Conservation (phyloP, 495 filamentous ascomycete genomes). For the Penicillium cinerascens region DNA sequence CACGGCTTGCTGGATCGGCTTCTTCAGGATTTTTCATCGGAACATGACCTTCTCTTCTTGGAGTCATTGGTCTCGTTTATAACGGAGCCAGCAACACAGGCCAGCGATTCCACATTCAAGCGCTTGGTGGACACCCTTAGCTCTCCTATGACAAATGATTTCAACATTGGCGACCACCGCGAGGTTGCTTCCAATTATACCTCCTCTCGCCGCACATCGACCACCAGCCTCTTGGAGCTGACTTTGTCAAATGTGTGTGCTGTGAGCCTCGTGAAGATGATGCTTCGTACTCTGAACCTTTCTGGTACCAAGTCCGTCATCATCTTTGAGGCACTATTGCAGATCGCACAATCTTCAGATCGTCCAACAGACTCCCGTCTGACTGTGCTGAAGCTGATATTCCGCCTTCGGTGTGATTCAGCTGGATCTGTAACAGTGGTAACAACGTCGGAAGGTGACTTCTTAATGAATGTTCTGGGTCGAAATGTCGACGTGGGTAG, state of each 20-base stretch:
- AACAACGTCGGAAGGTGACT: conserved; percentile 61
- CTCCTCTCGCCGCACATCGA: conserved; percentile 30
- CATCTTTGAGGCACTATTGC: conserved; percentile 37
- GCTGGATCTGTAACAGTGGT: conserved; percentile 67
- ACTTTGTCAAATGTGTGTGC: conserved; percentile 44
- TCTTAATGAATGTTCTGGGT: conserved; percentile 65
- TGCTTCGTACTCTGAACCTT: conserved; percentile 40
- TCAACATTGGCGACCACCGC: conserved; percentile 20
- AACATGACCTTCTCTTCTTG: conserved; percentile 47
- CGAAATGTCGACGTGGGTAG: conserved; percentile 53
- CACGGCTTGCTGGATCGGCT: conserved; percentile 39
- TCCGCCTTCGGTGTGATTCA: conserved; percentile 78
- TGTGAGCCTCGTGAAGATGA: conserved; percentile 42
- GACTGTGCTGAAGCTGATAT: conserved; percentile 77
- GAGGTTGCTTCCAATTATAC: conserved; percentile 16
- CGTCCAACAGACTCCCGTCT: conserved; percentile 64
- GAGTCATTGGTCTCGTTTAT: conserved; percentile 47
- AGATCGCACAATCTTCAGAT: conserved; percentile 37
- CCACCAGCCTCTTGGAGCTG: conserved; percentile 31
- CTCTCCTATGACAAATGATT: conserved; percentile 37
- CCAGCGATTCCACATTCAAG: conserved; percentile 33
- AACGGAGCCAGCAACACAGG: conserved; percentile 32
- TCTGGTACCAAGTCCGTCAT: conserved; percentile 38
- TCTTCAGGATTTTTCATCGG: conserved; percentile 41
- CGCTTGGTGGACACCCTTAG: conserved; percentile 32